Base-by-base conservation (phyloP, 495 filamentous ascomycete species). In the Trichoderma reesei region DNA sequence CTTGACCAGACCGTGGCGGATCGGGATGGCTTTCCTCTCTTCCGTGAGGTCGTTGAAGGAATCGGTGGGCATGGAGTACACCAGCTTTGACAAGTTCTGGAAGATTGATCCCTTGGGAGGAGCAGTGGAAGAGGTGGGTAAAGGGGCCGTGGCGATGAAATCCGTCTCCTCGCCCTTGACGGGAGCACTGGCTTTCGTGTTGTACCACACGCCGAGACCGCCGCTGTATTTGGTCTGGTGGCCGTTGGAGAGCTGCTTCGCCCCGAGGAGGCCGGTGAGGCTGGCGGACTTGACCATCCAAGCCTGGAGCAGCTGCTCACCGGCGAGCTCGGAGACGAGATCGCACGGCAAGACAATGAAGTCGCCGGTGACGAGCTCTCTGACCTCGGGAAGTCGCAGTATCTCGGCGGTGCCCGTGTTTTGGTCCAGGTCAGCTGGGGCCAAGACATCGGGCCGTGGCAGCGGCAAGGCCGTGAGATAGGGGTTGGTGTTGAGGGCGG, bases 261-360 rank as follows among this genome's bases (percentile, higher is more conserved):
- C 72, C 16, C 71, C 70, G 3, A 82, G 66, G 42, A 79, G 66
- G 51, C 77, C 75, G n/a, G 70, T 68, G 1, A 93, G 76, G n/a
- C 85, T 86, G 31, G 83, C 85, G 61, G 91, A 85, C 61, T 86
- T 83, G 31, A 92, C 82, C 90, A 97, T 91, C 95, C 95, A 99
- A 68, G 93, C 82, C 70, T 97, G 90, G 3, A 92, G 74, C 10
- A 97, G 76, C 51, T 85, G 82, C 69, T 90, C 87, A 11, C 91
- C 90, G 11, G 88, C 88, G 6, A 98, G 77, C 70, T 96, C 92
- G 77, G 90, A 96, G 20, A 99, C 83, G 1, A 99, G 80, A 74
- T 99, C 95, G 71, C 94, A 99, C 2, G 93, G 92, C 26, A 99
- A 76, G 4, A 98, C 87, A 8, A 96, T 74, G 72, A 98, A 96